A percentile compares a stretch with the other conserved stretches of the same genome.
Conservation (phyloP, 2,329 filamentous ascomycete genomes). For the Colletotrichum filicis region DNA sequence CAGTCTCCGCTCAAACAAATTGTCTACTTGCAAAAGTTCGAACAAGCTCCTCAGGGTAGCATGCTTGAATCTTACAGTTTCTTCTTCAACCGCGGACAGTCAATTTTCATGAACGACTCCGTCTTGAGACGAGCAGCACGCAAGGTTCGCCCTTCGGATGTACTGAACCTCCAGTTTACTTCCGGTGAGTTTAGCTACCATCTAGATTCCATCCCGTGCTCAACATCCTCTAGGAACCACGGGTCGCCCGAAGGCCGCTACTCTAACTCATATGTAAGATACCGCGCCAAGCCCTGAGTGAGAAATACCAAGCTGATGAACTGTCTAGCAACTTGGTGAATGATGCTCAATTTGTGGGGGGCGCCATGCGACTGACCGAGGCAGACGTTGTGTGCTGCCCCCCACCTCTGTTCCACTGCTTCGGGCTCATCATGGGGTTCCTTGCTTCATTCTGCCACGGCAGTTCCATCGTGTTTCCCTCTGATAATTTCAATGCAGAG, state of each 20-base stretch:
- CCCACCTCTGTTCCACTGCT: background rate
- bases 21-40: no score
- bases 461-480: background rate
- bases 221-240: background rate
- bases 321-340: background rate
- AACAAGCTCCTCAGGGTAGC: background rate
- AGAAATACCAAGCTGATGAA: background rate
- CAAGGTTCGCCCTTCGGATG: background rate
- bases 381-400: background rate
- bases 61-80: background rate
- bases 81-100: background rate
- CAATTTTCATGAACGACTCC: background rate
- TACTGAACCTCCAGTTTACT: background rate
- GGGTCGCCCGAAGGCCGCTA: background rate
- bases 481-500: background rate
- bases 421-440: background rate
- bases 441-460: background rate
- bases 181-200: background rate
- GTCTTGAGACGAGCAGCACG: slow-evolving; percentile 53
- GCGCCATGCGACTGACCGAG: background rate
- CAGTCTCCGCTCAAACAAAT: no score
- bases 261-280: background rate
- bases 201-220: background rate
- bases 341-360: background rate
- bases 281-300: background rate